phyloP scores from a whole-genome alignment of 164 flowering plant genomes.

The Chloranthus sessilifolius region DNA sequence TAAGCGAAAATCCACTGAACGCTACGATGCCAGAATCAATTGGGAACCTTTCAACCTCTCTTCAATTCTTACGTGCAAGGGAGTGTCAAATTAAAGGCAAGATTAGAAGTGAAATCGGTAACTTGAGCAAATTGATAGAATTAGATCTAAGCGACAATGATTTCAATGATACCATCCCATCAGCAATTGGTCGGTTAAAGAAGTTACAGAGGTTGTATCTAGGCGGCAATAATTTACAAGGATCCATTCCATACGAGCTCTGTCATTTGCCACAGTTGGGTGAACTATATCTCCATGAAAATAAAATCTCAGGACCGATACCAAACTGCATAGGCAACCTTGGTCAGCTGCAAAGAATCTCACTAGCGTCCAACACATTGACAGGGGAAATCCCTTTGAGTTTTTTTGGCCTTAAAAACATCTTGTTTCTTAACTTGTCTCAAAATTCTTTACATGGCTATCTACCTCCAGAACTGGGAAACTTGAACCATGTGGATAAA shows the following conservation, averaged over 20 bases:
- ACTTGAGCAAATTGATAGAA: conserved; percentile 17
- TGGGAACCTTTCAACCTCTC: conserved; percentile 35
- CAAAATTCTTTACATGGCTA: conserved; percentile 21
- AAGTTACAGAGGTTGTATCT: conserved; percentile 9
- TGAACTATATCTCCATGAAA: too few relatives aligned
- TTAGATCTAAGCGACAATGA: conserved; percentile 23
- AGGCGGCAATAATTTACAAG: too few relatives aligned
- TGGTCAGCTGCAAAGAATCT: conserved; percentile 8
- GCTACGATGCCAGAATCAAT: conserved; percentile 43
- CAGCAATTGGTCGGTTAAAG: conserved; percentile 18
- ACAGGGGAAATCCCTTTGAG: too few relatives aligned
- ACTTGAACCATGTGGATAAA: conserved; percentile 9
- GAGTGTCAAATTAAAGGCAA: conserved; percentile 27
- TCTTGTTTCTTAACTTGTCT: too few relatives aligned
- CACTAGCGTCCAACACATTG: too few relatives aligned
- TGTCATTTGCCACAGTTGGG: too few relatives aligned
- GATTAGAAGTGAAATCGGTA: conserved; percentile 32
- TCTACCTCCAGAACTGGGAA: conserved; percentile 26
- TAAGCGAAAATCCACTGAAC: conserved; percentile 31
- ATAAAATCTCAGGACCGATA: conserved; percentile 22
- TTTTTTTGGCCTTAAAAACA: too few relatives aligned
- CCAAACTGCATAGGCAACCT: conserved; percentile 29
- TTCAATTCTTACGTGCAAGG: conserved; percentile 27
- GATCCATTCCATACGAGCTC: too few relatives aligned
- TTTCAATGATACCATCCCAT: conserved; percentile 16